Evolutionary conservation across 179 eudicot species (phyloP), one percentile per base, ranked within the genome.

Genomic region (Amaranthus tricolor): DNA sequence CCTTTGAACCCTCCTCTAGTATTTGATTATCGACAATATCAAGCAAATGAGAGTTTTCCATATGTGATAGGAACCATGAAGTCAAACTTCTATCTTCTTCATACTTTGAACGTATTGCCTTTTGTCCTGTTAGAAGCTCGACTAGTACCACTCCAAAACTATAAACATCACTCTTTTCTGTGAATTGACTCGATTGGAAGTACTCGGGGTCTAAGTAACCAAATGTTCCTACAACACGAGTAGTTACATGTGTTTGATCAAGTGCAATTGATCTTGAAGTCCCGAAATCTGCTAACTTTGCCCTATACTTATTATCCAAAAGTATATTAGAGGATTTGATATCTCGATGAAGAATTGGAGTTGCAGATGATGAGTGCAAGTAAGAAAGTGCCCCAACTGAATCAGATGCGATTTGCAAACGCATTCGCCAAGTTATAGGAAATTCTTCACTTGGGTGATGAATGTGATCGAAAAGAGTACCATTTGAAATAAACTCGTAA

Each of bases 91-190:
- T 74, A 19, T 76, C 82, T 51, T 81, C 84, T 8, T 80, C 76
- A 0, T 75, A 9, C 66, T 68, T 21, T 5, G 66, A 71, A 51
- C 76, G 76, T 19, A 88, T 58, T 20, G 87, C 82, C 71, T 79
- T 88, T 71, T 78, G 63, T 8, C 88, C 83, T n/a, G 88, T 86
- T 68, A 89, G 56, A 17, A 89, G 84, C 76, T 86, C 90, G 0
- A 84, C 82, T 11, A 89, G 82, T 5, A 89, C 94, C 6, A 88
- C 89, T 12, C 89, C 89, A 45, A 89, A 87, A 47, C 88, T 83
- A 63, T 85, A 85, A 43, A 82, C 86, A 48, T 85, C 88, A 54
- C 88, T 80, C 70, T 83, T 85, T 53, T 85, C 85, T 2, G 88
- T 85, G 9, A 80, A 75, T 12, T 80, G 85, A 70, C 79, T 75